Percentiles rank a stretch among this genome's conserved stretches.
phyloP scores from a whole-genome alignment of 441 rosid species.

The Hura crepitans region DNA sequence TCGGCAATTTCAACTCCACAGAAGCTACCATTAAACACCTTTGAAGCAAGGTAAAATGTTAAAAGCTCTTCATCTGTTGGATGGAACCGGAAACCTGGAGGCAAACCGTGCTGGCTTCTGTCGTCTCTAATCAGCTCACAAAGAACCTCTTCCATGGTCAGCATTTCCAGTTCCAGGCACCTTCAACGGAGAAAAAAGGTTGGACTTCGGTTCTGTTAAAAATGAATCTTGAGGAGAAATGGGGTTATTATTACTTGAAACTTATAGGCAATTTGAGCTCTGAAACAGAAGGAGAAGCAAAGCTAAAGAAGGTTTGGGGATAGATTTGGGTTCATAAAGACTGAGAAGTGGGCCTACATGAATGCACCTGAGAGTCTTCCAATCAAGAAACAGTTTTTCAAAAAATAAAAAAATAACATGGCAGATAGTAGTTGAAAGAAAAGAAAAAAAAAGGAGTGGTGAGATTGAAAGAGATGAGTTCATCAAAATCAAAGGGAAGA shows the following conservation, averaged over 20 bases:
- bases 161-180: too few relatives aligned
- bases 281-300: conserved; percentile 31
- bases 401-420: too few relatives aligned
- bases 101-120: conserved; percentile 59
- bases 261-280: conserved; percentile 33
- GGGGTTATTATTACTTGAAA: conserved; percentile 19
- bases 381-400: background rate
- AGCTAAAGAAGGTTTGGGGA: conserved; percentile 7
- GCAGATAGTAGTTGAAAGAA: too few relatives aligned
- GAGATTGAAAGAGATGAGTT: background rate
- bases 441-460: too few relatives aligned
- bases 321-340: conserved; percentile 18
- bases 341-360: conserved; percentile 11
- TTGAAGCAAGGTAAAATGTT: conserved; percentile 83
- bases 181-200: background rate
- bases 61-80: conserved; percentile 96
- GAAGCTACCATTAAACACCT: conserved; percentile 67
- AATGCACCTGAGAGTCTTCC: conserved; percentile 5
- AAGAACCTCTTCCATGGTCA: conserved; percentile 62
- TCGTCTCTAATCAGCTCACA: conserved; percentile 60
- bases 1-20: conserved; percentile 73
- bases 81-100: conserved; percentile 93
- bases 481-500: background rate
- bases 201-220: background rate
- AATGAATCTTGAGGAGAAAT: conserved; percentile 1